Percentiles rank a stretch among this genome's conserved stretches.
These are phyloP conservation scores for Trametes pubescens DNA, from an alignment of 1,284 basidiomycete genomes.

Conservation along the genomic window DNA sequence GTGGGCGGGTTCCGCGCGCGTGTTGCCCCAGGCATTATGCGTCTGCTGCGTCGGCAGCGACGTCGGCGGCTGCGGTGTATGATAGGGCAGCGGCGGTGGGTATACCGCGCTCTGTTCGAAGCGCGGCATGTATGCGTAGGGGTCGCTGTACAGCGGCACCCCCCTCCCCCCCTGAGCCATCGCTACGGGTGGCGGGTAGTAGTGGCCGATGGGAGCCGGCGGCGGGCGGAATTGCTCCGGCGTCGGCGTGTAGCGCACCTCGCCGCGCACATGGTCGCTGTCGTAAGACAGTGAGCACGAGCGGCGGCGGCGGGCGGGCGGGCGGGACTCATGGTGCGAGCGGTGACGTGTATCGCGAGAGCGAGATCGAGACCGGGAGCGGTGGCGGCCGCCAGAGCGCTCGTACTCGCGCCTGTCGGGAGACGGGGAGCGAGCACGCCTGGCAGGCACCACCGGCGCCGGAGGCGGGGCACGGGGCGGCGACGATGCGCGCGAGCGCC, in stretches of 20 bases:
- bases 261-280: no score
- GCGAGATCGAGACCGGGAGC: background rate
- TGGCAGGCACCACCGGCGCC: no score
- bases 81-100: background rate
- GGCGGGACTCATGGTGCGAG: background rate
- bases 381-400: background rate
- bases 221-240: background rate
- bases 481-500: no score
- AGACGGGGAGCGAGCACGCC: no score
- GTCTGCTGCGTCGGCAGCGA: no score
- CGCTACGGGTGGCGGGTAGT: background rate
- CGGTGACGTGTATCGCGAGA: background rate
- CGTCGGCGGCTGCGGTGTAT: background rate
- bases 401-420: background rate
- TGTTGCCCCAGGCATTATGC: no score
- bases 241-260: no score
- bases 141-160: background rate
- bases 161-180: constrained; percentile 5
- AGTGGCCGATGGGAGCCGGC: no score
- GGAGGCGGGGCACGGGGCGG: no score
- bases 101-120: background rate
- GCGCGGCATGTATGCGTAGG: no score
- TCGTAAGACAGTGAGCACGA: background rate
- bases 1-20: background rate
- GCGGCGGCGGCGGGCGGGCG: background rate